Conservation (phyloP, 345 rosid species). For the Nasturtium officinale region DNA sequence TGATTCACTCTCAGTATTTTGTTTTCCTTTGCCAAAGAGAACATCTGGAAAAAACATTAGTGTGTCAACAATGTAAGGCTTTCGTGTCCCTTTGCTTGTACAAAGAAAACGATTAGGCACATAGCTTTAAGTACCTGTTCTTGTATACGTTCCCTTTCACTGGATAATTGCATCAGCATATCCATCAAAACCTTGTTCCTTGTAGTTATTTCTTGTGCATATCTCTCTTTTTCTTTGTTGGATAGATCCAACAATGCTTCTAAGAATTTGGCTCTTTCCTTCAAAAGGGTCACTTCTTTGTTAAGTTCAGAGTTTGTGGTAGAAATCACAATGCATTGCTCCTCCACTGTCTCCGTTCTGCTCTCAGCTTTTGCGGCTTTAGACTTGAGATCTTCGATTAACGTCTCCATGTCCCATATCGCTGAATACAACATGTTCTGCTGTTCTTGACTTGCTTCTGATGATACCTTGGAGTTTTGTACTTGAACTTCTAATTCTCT, state of each 20-base stretch:
- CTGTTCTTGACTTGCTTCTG: constrained; percentile 90
- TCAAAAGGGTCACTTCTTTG: constrained; percentile 56
- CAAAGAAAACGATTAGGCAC: not conserved
- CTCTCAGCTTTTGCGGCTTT: constrained; percentile 90
- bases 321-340: constrained; percentile 67
- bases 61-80: constrained; percentile 8
- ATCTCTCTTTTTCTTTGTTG: constrained; percentile 52
- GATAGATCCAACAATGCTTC: constrained; percentile 62
- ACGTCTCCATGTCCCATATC: constrained; percentile 98
- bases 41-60: constrained; percentile 54
- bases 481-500: constrained; percentile 69
- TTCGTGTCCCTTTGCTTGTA: constrained; percentile 5
- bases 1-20: constrained; percentile 52
- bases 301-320: constrained; percentile 65
- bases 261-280: constrained; percentile 53
- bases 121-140: constrained; percentile 59
- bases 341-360: constrained; percentile 70
- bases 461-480: constrained; percentile 71
- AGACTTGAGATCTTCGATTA: constrained; percentile 88
- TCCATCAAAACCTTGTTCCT: constrained; percentile 70
- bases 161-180: constrained; percentile 64
- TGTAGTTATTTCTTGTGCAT: constrained; percentile 63
- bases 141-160: constrained; percentile 77
- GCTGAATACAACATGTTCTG: constrained; percentile 93
- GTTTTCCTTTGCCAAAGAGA: constrained; percentile 57